Evolutionary conservation across 192 early-diverging fungal species (phyloP).

Genomic region (Rhizoclosmatium globosum): DNA sequence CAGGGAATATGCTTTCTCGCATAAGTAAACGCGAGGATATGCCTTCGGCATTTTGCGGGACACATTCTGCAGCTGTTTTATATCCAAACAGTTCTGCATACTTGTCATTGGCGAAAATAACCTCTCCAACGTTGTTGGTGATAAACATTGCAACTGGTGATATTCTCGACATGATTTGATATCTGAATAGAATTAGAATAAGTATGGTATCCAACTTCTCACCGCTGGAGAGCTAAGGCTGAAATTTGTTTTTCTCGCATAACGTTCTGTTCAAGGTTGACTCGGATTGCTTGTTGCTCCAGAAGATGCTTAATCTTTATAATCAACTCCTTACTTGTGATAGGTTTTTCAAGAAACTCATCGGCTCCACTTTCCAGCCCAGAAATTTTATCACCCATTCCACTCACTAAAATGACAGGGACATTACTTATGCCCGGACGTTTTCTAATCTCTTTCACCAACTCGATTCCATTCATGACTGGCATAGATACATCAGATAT

Average conservation of each 20-base stretch:
- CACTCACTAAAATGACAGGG: conserved; percentile 68
- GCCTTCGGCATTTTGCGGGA: not conserved
- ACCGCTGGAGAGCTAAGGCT: conserved; percentile 5
- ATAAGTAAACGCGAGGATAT: not conserved
- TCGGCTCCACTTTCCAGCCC: conserved; percentile 65
- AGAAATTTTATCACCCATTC: conserved; percentile 52
- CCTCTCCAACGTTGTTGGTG: not conserved
- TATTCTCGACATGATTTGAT: conserved; percentile 5
- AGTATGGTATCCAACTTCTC: not conserved
- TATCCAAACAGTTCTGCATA: conserved; percentile 29
- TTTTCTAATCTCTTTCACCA: conserved; percentile 51
- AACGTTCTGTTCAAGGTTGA: conserved; percentile 15
- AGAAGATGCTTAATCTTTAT: conserved; percentile 63
- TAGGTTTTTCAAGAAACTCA: conserved; percentile 57
- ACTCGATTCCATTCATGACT: conserved; percentile 65
- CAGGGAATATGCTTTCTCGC: conserved; percentile 21
- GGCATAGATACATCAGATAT: conserved; percentile 58
- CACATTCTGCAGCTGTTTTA: not conserved
- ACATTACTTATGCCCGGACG: conserved; percentile 47
- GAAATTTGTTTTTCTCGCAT: not conserved
- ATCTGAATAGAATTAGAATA: conserved; percentile 44
- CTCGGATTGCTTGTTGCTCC: conserved; percentile 45
- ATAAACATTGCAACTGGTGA: conserved; percentile 20
- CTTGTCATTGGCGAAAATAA: conserved; percentile 48
- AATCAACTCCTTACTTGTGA: conserved; percentile 57